Percentiles rank a stretch among this genome's conserved stretches.
Conservation (phyloP, 2,329 filamentous ascomycete genomes). For the Allantophomopsis lycopodina region DNA sequence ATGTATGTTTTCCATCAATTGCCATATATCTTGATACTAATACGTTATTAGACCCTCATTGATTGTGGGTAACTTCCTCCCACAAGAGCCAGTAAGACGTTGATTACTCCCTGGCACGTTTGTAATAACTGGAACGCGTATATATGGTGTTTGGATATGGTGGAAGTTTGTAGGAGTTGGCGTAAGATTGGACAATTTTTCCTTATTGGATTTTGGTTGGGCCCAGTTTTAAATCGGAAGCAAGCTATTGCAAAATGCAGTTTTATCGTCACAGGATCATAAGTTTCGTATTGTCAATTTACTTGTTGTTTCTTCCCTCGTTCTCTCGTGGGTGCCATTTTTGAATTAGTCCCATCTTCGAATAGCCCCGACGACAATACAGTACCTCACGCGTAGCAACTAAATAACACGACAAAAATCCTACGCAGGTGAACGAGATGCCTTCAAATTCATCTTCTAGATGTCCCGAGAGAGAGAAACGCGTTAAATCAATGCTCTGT, state of each 20-base stretch:
- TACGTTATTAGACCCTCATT: slow-evolving; percentile 57
- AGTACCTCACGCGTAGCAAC: no score
- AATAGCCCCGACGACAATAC: no score
- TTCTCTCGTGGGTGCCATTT: no score
- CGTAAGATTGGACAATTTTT: neutral
- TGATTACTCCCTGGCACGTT: slow-evolving; percentile 11
- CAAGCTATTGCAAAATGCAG: neutral
- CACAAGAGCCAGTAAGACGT: slow-evolving; percentile 52
- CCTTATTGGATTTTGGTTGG: neutral
- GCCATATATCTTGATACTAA: slow-evolving; percentile 17
- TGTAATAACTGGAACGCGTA: slow-evolving; percentile 6
- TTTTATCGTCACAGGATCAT: no score
- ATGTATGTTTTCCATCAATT: slow-evolving; percentile 49
- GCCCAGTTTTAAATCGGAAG: slow-evolving; percentile 1
- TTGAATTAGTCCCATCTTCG: no score
- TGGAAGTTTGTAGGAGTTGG: slow-evolving; percentile 2
- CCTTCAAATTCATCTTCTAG: no score
- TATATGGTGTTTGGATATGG: slow-evolving; percentile 3
- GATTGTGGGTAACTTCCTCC: slow-evolving; percentile 94
- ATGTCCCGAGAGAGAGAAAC: slow-evolving; percentile 15
- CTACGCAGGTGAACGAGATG: no score
- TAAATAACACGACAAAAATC: no score
- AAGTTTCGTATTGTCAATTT: no score
- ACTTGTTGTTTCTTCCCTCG: no score
- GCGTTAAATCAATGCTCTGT: slow-evolving; percentile 19